Evolutionary conservation across 148 eudicot genomes (phyloP).

Genomic region (Rhododendron molle): DNA sequence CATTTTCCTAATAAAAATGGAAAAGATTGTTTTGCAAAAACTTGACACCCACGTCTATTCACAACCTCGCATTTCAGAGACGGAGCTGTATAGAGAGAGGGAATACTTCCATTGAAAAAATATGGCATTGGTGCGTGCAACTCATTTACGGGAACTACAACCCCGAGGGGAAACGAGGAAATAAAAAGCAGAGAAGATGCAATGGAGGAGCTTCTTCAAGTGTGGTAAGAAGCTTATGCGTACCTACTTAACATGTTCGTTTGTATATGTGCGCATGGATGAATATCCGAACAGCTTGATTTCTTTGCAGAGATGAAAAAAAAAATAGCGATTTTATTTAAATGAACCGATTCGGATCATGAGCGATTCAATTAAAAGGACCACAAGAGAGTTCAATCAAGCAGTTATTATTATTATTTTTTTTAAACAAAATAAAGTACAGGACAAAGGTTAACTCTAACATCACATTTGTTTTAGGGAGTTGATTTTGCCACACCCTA

Average conservation of each 20-base stretch:
- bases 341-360: background rate
- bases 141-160: slow-evolving; percentile 65
- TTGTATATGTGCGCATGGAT: background rate
- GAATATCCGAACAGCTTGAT: background rate
- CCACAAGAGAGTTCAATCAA: background rate
- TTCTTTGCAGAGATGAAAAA: background rate
- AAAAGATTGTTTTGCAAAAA: too few species aligned
- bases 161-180: slow-evolving; percentile 66
- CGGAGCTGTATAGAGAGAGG: background rate
- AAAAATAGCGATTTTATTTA: too few species aligned
- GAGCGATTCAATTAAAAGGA: background rate
- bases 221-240: slow-evolving; percentile 39
- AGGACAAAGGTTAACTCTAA: too few species aligned
- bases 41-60: too few species aligned
- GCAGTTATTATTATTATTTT: too few species aligned
- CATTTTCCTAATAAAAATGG: too few species aligned
- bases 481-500: too few species aligned
- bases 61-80: background rate
- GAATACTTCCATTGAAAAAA: background rate
- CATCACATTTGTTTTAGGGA: background rate
- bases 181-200: slow-evolving; percentile 66
- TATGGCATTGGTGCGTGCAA: background rate
- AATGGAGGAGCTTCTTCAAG: slow-evolving; percentile 84
- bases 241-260: background rate
- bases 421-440: too few species aligned